Conservation (phyloP, 257 asterid genomes). For the Lantana camara region DNA sequence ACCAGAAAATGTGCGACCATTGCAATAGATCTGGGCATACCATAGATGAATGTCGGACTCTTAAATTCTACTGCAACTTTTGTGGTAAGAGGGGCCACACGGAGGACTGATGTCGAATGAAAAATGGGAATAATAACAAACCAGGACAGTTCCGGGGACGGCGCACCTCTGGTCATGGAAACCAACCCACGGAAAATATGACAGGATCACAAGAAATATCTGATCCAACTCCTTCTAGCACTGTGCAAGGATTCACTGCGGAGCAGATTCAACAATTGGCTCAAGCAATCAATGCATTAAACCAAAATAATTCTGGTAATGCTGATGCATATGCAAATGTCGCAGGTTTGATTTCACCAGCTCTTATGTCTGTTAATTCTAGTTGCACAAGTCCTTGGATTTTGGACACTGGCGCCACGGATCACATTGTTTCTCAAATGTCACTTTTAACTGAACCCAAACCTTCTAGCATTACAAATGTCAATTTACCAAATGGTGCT, state of each 20-base stretch:
- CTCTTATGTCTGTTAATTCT: not conserved
- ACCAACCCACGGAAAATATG: no score
- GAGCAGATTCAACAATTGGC: not conserved
- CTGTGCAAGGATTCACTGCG: not conserved
- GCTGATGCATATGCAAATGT: not conserved
- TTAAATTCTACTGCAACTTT: not conserved
- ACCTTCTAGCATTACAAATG: not conserved
- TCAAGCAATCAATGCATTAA: not conserved
- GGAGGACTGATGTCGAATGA: not conserved
- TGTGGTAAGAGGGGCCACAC: not conserved
- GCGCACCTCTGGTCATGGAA: not conserved
- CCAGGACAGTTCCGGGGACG: no score
- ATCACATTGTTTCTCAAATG: constrained; percentile 18
- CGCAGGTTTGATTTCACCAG: not conserved
- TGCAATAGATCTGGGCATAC: not conserved
- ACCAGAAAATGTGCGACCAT: not conserved
- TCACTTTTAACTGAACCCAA: not conserved
- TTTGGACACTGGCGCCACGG: constrained; percentile 12
- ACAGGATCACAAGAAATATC: no score
- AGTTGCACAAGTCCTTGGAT: not conserved
- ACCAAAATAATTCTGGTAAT: not conserved
- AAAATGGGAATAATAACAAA: not conserved
- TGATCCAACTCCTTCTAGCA: not conserved
- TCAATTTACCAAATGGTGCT: not conserved
- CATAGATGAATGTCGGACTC: not conserved